A percentile compares a stretch with the other conserved stretches of the same genome.
Evolutionary conservation across 805 yeast genomes (phyloP).

Genomic region (Candida krabiensis): DNA sequence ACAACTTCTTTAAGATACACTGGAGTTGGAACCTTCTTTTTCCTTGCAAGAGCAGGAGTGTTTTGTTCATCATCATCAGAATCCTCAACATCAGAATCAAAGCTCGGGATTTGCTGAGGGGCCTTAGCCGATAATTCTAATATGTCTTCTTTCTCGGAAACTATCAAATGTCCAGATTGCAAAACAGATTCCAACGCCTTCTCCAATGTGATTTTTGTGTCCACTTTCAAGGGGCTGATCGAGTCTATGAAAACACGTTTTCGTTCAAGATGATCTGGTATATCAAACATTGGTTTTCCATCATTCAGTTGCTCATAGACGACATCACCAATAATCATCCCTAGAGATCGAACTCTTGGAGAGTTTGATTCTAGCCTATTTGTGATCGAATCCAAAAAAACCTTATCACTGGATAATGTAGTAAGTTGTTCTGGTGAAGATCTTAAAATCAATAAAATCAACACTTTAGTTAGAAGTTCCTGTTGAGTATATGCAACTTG

Average conservation of each 20-base stretch:
- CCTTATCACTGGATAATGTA: slow-evolving; percentile 34
- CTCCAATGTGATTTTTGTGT: slow-evolving; percentile 1
- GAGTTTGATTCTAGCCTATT: slow-evolving; percentile 53
- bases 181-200: slow-evolving; percentile 6
- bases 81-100: slow-evolving; percentile 36
- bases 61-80: slow-evolving; percentile 49
- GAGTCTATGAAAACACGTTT: slow-evolving; percentile 13
- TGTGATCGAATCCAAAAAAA: slow-evolving; percentile 53
- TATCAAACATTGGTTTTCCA: slow-evolving; percentile 32
- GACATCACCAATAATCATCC: slow-evolving; percentile 57
- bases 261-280: slow-evolving; percentile 21
- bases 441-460: slow-evolving; percentile 38
- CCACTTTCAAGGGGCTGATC: not conserved
- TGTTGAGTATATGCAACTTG: slow-evolving; percentile 44
- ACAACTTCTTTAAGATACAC: slow-evolving; percentile 75
- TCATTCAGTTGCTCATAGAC: slow-evolving; percentile 37
- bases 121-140: not conserved
- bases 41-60: slow-evolving; percentile 43
- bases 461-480: slow-evolving; percentile 45
- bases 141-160: not conserved
- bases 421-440: slow-evolving; percentile 23
- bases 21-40: slow-evolving; percentile 44
- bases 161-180: not conserved
- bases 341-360: slow-evolving; percentile 46
- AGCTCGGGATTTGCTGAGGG: no score